Evolutionary conservation across 2,329 filamentous ascomycete species (phyloP), one percentile per base, ranked within the genome.

Genomic region (Blastomyces emzantsi): DNA sequence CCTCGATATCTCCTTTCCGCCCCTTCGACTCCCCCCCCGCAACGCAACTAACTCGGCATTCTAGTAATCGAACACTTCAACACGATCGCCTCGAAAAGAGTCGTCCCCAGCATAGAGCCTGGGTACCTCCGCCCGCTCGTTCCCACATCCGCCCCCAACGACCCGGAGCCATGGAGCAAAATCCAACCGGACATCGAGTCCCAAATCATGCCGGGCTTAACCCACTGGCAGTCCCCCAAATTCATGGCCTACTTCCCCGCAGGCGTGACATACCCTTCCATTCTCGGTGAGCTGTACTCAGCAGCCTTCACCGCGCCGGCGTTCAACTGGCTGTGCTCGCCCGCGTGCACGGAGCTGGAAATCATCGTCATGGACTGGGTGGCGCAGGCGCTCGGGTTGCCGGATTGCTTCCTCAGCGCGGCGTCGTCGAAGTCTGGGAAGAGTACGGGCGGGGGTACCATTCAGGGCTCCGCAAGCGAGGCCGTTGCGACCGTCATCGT

Each of bases 221-320:
- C 93, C 0, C 93, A 97, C 77, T 97, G 93, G 92, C 88, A 96
- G 74, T 90, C 87, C 2, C 93, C 91, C 19, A 92, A 93, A 73
- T 97, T 96, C 82, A 90, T 97, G 85, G 93, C 93, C 55, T 97
- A 95, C 81, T 97, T 94, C 77, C 90, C 93, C 0, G 90, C 90
- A 60, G 87, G 85, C 30, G 87, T 87, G 62, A 90, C 88, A 45
- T 97, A 88, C 73, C 92, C 93, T 0, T 78, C 87, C 36, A 93
- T 96, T 75, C 83, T 97, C 13, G 93, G 91, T 25, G 93, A 97
- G 77, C 87, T 97, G 80, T 97, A 96, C 80, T 90, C 87, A 54
- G 87, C 90, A 5, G 89, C 91, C 7, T 92, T 97, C 77, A 94
- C 87, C 15, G 90, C 90, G 19, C 91, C 93, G 0, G 91, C 91